These are phyloP conservation scores for Phytophthora idaei DNA, from an alignment of 352 stramenopile genomes.

Conservation along the genomic window DNA sequence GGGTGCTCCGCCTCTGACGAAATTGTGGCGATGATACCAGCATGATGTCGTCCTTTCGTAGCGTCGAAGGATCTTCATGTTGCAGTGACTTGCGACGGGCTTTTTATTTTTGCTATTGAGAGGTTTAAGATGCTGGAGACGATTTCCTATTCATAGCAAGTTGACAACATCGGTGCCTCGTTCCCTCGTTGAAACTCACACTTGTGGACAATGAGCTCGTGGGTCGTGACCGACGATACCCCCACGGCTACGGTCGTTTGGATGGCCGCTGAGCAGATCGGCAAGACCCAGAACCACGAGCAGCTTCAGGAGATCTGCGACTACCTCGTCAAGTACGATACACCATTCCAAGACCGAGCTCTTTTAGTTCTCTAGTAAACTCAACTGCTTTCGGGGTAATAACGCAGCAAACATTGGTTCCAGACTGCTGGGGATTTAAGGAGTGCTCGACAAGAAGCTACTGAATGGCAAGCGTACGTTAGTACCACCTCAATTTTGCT, in stretches of 20 bases:
- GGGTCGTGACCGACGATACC: constrained; percentile 40
- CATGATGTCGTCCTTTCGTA: constrained; percentile 14
- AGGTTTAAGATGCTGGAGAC: background rate
- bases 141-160: constrained; percentile 18
- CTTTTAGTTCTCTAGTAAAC: constrained; percentile 6
- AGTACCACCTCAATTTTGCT: background rate
- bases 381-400: constrained; percentile 5
- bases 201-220: constrained; percentile 19
- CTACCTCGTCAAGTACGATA: constrained; percentile 59
- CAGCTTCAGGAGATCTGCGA: constrained; percentile 64
- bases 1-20: constrained; percentile 4
- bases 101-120: background rate
- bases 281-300: constrained; percentile 49
- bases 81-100: background rate
- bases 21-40: constrained; percentile 2
- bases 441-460: constrained; percentile 38
- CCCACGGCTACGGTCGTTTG: constrained; percentile 52
- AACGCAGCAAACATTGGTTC: constrained; percentile 67
- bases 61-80: background rate
- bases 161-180: background rate
- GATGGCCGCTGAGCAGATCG: constrained; percentile 60
- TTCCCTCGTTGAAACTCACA: constrained; percentile 17
- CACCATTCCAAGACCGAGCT: background rate
- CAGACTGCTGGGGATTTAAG: constrained; percentile 65
- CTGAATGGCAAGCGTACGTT: constrained; percentile 65